Percentiles rank a stretch among this genome's conserved stretches.
These are phyloP conservation scores for Pestalotiopsis sp. DNA, from an alignment of 2,329 filamentous ascomycete genomes.

Conservation along the genomic window DNA sequence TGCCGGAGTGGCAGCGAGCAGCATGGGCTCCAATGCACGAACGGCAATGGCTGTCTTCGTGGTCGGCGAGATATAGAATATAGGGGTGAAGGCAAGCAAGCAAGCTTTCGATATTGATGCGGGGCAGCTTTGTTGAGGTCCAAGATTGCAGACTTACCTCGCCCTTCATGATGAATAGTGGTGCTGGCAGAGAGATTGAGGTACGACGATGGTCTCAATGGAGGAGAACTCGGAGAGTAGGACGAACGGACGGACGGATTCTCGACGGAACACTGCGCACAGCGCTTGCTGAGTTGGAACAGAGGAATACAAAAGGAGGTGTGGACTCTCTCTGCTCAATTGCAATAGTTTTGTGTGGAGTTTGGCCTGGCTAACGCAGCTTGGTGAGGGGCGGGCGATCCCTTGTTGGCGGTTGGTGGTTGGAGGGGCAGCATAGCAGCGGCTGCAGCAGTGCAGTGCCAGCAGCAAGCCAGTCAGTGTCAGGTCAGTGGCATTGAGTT, in stretches of 20 bases:
- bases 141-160: slow-evolving; percentile 47
- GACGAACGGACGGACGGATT: background rate
- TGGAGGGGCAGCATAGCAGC: slow-evolving; percentile 5
- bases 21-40: background rate
- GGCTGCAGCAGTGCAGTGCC: background rate
- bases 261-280: slow-evolving; percentile 17
- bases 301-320: slow-evolving; percentile 14
- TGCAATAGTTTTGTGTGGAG: slow-evolving; percentile 14
- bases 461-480: background rate
- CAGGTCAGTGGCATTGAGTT: background rate
- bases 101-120: background rate
- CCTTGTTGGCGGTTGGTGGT: slow-evolving; percentile 1
- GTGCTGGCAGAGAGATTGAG: background rate
- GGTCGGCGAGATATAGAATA: background rate
- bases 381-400: slow-evolving; percentile 5
- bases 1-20: background rate
- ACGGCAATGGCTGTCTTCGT: background rate
- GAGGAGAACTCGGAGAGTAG: background rate
- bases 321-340: slow-evolving; percentile 3
- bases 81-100: slow-evolving; percentile 13
- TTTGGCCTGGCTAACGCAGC: background rate
- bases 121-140: slow-evolving; percentile 2
- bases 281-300: slow-evolving; percentile 16
- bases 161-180: slow-evolving; percentile 54
- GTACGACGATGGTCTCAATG: background rate